Percentiles rank a stretch among this genome's conserved stretches.
Conservation (phyloP, 495 filamentous ascomycete species). For the Penicillium nucicola region DNA sequence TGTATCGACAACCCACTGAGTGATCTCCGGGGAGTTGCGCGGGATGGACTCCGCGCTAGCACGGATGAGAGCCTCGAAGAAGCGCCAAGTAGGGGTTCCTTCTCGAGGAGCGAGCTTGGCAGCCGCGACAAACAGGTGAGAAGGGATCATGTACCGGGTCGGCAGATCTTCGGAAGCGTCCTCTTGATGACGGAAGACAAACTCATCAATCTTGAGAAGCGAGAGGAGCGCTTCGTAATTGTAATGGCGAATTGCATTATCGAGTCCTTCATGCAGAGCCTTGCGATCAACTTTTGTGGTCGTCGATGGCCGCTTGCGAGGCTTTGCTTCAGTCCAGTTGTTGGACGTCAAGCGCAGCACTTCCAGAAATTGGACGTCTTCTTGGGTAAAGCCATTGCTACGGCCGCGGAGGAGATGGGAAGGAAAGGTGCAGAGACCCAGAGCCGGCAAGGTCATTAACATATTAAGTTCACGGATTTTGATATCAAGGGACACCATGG, state of each 20-base stretch:
- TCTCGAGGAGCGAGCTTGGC: slow-evolving; percentile 17
- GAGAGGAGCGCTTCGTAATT: slow-evolving; percentile 28
- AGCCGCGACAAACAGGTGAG: slow-evolving; percentile 29
- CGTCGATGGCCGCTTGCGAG: not conserved
- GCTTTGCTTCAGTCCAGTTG: slow-evolving; percentile 7
- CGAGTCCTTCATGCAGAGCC: slow-evolving; percentile 35
- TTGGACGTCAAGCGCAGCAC: slow-evolving; percentile 31
- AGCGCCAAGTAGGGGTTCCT: slow-evolving; percentile 12
- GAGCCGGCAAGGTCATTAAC: not conserved
- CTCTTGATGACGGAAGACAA: slow-evolving; percentile 17
- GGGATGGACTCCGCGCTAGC: slow-evolving; percentile 42
- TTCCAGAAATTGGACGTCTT: slow-evolving; percentile 29
- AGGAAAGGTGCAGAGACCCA: slow-evolving; percentile 25
- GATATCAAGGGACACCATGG: slow-evolving; percentile 13
- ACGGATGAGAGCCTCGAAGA: slow-evolving; percentile 36
- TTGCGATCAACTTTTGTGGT: slow-evolving; percentile 17
- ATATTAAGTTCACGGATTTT: too few species aligned
- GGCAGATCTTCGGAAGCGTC: too few species aligned
- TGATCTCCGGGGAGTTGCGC: slow-evolving; percentile 28
- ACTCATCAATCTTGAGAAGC: slow-evolving; percentile 43
- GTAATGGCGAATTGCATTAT: slow-evolving; percentile 25
- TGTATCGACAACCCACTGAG: slow-evolving; percentile 32
- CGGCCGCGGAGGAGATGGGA: slow-evolving; percentile 24
- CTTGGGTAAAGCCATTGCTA: slow-evolving; percentile 8
- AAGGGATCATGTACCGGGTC: slow-evolving; percentile 22